Percentiles rank a stretch among this genome's conserved stretches.
phyloP scores from a whole-genome alignment of 2,329 filamentous ascomycete genomes.

The Talaromyces islandicus region DNA sequence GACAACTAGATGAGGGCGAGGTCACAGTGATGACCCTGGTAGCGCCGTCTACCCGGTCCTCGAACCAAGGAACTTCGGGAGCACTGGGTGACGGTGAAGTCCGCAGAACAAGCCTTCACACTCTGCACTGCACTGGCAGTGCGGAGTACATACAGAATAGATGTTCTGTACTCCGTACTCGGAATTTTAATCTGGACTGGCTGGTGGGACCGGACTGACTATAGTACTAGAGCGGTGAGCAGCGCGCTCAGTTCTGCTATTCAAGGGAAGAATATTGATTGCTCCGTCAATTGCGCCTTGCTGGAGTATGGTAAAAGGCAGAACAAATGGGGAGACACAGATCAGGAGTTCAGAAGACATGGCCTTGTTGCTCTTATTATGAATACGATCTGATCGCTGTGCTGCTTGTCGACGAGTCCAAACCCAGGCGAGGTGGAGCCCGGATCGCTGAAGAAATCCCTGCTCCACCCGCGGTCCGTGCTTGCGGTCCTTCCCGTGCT shows the following conservation, averaged over 20 bases:
- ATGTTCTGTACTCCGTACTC: neutral
- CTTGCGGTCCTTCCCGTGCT: conserved; percentile 4
- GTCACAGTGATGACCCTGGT: neutral
- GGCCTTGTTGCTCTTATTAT: neutral
- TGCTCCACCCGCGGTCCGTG: neutral
- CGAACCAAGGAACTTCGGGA: neutral
- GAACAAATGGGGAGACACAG: neutral
- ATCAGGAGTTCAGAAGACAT: neutral
- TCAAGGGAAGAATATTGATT: neutral
- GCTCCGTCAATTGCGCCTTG: neutral
- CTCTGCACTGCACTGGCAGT: neutral
- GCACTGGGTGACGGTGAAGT: neutral
- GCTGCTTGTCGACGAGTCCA: neutral
- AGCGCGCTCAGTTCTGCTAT: neutral
- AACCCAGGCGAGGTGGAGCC: neutral
- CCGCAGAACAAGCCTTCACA: neutral
- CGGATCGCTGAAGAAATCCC: conserved; percentile 6
- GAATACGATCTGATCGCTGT: neutral
- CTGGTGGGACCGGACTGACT: neutral
- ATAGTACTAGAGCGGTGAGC: neutral
- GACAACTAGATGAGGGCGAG: neutral
- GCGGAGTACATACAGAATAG: neutral
- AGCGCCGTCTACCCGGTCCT: neutral
- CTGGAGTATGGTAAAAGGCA: neutral
- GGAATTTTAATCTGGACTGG: conserved; percentile 9